phyloP scores from a whole-genome alignment of 2,329 filamentous ascomycete genomes.

The Neonectria magnoliae region DNA sequence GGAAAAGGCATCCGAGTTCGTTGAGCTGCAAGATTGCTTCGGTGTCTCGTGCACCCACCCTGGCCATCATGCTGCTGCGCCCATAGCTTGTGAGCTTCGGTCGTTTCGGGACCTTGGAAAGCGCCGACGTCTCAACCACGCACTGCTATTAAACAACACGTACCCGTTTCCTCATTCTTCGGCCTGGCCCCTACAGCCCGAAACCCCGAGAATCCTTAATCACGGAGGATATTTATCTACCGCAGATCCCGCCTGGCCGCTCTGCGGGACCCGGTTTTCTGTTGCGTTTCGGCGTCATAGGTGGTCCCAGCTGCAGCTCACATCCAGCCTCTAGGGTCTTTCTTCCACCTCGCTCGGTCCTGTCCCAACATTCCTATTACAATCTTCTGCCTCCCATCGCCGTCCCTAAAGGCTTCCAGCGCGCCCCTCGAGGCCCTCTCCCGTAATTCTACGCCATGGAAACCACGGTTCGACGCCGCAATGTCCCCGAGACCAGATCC shows the following conservation, averaged over 20 bases:
- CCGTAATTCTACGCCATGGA: slow-evolving; percentile 41
- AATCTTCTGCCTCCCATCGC: slow-evolving; percentile 19
- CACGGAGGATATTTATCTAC: neutral
- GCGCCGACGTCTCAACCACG: slow-evolving; percentile 5
- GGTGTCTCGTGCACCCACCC: neutral
- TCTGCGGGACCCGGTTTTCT: slow-evolving; percentile 34
- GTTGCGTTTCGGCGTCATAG: slow-evolving; percentile 38
- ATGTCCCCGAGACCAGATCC: slow-evolving; percentile 36
- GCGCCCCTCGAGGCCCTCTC: slow-evolving; percentile 33
- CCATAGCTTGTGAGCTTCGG: slow-evolving; percentile 9
- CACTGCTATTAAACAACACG: neutral
- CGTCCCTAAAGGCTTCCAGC: slow-evolving; percentile 8
- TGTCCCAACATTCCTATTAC: slow-evolving; percentile 10
- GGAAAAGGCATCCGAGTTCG: neutral
- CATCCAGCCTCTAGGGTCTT: neutral
- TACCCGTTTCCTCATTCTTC: neutral
- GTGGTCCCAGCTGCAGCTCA: slow-evolving; percentile 22
- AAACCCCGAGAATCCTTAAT: neutral
- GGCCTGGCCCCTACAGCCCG: slow-evolving; percentile 1
- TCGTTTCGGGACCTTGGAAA: slow-evolving; percentile 5
- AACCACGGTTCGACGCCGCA: slow-evolving; percentile 48
- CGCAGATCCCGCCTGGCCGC: slow-evolving; percentile 14
- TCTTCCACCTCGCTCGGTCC: neutral
- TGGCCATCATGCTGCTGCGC: neutral
- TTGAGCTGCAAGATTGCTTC: neutral